Conservation (phyloP, 2,329 filamentous ascomycete genomes). For the Arthrobotrys sphaeroides region DNA sequence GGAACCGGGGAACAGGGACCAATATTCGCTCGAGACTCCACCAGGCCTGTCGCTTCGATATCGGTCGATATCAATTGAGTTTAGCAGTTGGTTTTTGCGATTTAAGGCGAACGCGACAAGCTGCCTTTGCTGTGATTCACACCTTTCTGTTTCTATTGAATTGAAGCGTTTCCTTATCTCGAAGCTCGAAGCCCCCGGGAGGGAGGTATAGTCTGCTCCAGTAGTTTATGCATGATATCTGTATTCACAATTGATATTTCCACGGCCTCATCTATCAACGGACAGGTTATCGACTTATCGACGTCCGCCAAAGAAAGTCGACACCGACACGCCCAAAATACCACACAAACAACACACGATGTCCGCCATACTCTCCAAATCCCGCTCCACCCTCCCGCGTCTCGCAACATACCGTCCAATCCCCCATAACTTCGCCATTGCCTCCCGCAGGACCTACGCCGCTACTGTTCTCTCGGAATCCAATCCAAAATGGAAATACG, state of each 20-base stretch:
- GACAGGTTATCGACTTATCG: neutral
- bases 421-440: neutral
- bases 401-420: neutral
- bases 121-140: slow-evolving; percentile 9
- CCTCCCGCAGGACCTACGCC: slow-evolving; percentile 56
- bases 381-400: slow-evolving; percentile 6
- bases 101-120: slow-evolving; percentile 7
- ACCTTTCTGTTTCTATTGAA: slow-evolving; percentile 14
- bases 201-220: neutral
- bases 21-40: slow-evolving; percentile 1
- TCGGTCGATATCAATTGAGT: slow-evolving; percentile 20
- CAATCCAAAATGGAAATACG: slow-evolving; percentile 85
- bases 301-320: neutral
- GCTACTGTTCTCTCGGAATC: slow-evolving; percentile 65
- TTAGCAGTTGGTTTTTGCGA: neutral
- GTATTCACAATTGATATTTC: neutral
- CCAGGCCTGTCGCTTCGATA: slow-evolving; percentile 28
- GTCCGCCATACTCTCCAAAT: slow-evolving; percentile 37
- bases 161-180: neutral
- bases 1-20: slow-evolving; percentile 35
- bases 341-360: slow-evolving; percentile 46
- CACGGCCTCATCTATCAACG: neutral
- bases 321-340: slow-evolving; percentile 22
- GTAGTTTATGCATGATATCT: neutral
- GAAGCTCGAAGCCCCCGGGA: neutral